Conservation (phyloP, 352 stramenopile genomes). For the Globisporangium megalacanthum region DNA sequence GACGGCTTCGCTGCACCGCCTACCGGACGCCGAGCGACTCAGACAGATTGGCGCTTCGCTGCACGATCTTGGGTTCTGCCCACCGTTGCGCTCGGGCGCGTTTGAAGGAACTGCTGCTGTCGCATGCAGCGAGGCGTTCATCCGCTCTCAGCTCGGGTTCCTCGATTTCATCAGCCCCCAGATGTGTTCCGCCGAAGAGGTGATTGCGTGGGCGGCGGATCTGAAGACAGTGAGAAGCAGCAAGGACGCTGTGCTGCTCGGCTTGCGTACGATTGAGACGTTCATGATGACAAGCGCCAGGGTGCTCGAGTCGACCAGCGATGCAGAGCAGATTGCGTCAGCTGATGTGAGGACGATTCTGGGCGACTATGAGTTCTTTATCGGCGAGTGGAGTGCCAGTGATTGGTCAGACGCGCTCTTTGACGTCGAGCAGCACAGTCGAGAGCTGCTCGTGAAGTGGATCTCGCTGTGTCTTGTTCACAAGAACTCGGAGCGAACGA, state of each 20-base stretch:
- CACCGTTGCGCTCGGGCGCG: not conserved
- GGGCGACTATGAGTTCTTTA: not conserved
- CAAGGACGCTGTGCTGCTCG: not conserved
- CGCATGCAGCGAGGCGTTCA: not conserved
- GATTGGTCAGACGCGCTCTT: constrained; percentile 13
- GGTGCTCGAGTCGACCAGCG: not conserved
- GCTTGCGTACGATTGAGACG: constrained; percentile 24
- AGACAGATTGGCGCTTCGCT: not conserved
- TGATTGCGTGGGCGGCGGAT: constrained; percentile 6
- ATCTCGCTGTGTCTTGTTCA: constrained; percentile 39
- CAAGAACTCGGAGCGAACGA: constrained; percentile 10
- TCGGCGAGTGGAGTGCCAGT: constrained; percentile 11
- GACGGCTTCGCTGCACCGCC: not conserved
- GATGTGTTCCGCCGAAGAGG: not conserved
- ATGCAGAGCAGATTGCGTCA: not conserved
- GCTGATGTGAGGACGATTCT: constrained; percentile 7
- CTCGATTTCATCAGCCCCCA: not conserved
- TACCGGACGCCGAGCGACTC: not conserved
- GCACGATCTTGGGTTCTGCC: not conserved
- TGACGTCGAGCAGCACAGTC: constrained; percentile 33
- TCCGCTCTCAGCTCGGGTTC: constrained; percentile 1
- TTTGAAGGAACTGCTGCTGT: not conserved
- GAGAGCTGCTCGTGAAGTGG: constrained; percentile 37
- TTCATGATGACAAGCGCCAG: constrained; percentile 21
- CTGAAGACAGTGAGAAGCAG: not conserved